These are phyloP conservation scores for Plasmodium yoelii DNA, from an alignment of 169 alveolate genomes.

Conservation along the genomic window DNA sequence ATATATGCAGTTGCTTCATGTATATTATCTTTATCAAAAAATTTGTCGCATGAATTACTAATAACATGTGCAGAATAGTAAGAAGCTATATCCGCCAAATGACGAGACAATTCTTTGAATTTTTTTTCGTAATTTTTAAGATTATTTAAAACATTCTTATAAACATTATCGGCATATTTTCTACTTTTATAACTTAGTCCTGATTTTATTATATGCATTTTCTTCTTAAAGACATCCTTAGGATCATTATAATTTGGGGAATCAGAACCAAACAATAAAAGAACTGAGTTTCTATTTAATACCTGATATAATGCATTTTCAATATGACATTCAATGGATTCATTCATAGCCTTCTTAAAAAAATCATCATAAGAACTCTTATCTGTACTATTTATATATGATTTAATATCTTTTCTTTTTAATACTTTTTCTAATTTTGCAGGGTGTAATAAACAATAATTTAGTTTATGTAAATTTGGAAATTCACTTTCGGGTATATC, in stretches of 20 bases:
- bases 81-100: not conserved
- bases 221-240: not conserved
- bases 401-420: constrained; percentile 24
- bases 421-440: constrained; percentile 35
- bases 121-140: constrained; percentile 5
- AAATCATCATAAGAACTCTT: constrained; percentile 9
- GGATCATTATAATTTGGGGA: too few relatives aligned
- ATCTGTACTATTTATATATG: not conserved
- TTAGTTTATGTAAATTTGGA: constrained; percentile 8
- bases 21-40: not conserved
- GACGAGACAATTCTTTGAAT: constrained; percentile 3
- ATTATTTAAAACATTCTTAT: constrained; percentile 15
- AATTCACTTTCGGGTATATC: constrained; percentile 8
- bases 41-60: constrained; percentile 1
- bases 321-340: constrained; percentile 53
- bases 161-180: constrained; percentile 9
- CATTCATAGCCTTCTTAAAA: constrained; percentile 19
- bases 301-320: constrained; percentile 44
- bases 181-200: constrained; percentile 40
- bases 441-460: constrained; percentile 71
- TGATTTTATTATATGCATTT: constrained; percentile 27
- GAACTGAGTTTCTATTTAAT: not conserved
- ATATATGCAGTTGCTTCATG: too few relatives aligned
- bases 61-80: constrained; percentile 9
- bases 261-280: too few relatives aligned